Conservation (phyloP, 257 asterid species). For the Leonotis leonurus region DNA sequence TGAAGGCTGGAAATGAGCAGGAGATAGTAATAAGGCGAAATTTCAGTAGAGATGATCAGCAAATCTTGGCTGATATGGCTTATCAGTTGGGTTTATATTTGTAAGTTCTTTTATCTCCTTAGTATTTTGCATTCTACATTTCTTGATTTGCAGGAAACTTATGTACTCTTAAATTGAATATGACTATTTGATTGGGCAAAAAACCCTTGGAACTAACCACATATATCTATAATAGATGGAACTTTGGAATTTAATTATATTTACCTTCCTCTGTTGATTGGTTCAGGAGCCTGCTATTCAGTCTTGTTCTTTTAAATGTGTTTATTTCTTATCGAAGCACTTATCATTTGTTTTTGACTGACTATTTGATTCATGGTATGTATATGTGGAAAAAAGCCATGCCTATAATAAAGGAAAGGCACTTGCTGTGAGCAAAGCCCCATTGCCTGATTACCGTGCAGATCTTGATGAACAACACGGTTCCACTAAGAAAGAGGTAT, state of each 20-base stretch:
- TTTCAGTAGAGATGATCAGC: conserved; percentile 76
- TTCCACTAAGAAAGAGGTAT: conserved; percentile 80
- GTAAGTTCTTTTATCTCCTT: conserved; percentile 41
- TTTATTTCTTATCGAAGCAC: conserved; percentile 5
- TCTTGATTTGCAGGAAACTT: neutral
- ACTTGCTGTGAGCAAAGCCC: conserved; percentile 88
- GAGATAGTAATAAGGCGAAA: conserved; percentile 74
- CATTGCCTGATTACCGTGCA: conserved; percentile 90
- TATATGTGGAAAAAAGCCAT: conserved; percentile 77
- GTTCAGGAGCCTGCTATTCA: neutral
- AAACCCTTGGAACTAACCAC: neutral
- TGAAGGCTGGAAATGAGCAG: conserved; percentile 76
- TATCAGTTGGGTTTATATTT: conserved; percentile 76
- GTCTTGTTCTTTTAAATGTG: neutral
- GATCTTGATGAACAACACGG: conserved; percentile 96
- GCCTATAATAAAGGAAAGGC: conserved; percentile 84
- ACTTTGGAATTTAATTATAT: neutral
- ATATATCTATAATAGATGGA: neutral
- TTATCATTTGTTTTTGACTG: conserved; percentile 11
- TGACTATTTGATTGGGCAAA: no score
- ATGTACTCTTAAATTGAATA: neutral
- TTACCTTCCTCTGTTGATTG: neutral
- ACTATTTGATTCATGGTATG: conserved; percentile 26
- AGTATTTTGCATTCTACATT: neutral
- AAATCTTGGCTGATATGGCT: conserved; percentile 74